These are phyloP conservation scores for Boletus pseudopeckii DNA, from an alignment of 768 basidiomycete genomes.

Conservation along the genomic window DNA sequence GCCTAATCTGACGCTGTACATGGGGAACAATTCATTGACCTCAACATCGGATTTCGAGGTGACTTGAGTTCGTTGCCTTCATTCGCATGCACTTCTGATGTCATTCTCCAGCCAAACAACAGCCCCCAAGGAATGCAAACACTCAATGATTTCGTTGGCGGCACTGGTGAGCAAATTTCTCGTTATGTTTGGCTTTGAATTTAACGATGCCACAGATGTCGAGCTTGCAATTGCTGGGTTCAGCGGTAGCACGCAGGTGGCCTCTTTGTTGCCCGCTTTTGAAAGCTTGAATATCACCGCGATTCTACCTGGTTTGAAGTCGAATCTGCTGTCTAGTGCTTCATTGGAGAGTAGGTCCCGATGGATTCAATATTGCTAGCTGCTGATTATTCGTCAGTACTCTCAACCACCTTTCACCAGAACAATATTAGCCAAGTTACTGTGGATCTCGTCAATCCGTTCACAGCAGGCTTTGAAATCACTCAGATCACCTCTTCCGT, in stretches of 20 bases:
- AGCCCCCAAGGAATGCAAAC: slow-evolving; percentile 59
- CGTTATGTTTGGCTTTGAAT: background rate
- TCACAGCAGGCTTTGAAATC: slow-evolving; percentile 56
- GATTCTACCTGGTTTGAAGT: slow-evolving; percentile 57
- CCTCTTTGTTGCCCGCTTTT: slow-evolving; percentile 60
- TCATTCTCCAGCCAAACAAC: slow-evolving; percentile 48
- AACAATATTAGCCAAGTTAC: slow-evolving; percentile 66
- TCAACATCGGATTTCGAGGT: slow-evolving; percentile 53
- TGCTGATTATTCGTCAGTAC: slow-evolving; percentile 36
- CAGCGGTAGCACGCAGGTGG: slow-evolving; percentile 54
- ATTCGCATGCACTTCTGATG: slow-evolving; percentile 1
- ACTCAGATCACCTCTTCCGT: slow-evolving; percentile 60
- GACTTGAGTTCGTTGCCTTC: background rate
- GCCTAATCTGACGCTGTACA: slow-evolving; percentile 54
- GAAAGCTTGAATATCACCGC: slow-evolving; percentile 53
- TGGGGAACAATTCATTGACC: slow-evolving; percentile 56
- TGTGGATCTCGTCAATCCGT: slow-evolving; percentile 64
- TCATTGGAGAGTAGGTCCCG: slow-evolving; percentile 46
- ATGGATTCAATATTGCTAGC: background rate
- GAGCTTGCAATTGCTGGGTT: slow-evolving; percentile 56
- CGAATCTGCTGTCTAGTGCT: slow-evolving; percentile 53
- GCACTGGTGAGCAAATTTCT: slow-evolving; percentile 40
- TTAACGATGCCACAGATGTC: slow-evolving; percentile 41
- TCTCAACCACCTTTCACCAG: slow-evolving; percentile 57
- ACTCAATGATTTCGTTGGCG: slow-evolving; percentile 63